Evolutionary conservation across 148 eudicot genomes (phyloP), one percentile per base, ranked within the genome.

Genomic region (Nepenthes gracilis): DNA sequence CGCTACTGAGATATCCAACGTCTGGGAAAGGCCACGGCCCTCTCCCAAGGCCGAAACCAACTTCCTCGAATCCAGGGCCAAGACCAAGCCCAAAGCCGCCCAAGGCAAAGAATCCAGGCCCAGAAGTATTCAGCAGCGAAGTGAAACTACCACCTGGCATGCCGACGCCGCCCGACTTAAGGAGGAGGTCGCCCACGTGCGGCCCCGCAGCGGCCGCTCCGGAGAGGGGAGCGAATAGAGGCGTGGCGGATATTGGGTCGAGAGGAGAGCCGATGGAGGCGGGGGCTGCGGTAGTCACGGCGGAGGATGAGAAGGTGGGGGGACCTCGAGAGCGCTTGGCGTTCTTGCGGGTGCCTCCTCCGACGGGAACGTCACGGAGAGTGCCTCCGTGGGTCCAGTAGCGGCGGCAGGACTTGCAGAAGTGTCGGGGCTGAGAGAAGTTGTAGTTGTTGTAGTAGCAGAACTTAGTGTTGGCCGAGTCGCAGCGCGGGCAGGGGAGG

Each of bases 381-480:
- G 81, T 49, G 13, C 78, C 81, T 8, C 81, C 81, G 40, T 60
- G 75, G 6, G 81, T 78, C 81, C 81, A 78, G 70, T 78, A 78
- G 9, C 81, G 77, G 54, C 81, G 81, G 51, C 81, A 78, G 38
- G 81, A 58, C 61, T 73, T 73, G 61, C 81, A 77, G 64, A 55
- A 73, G 71, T 77, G 69, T 15, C 77, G 77, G 1, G 81, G 81
- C 66, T 73, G 81, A 23, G 74, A 69, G 53, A 77, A 75, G 68
- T 69, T 72, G 74, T 77, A 77, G 80, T 77, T 77, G 71, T 77
- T 77, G 77, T 77, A 77, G 71, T 77, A 77, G 53, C 80, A 77
- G 60, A 77, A 77, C 59, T 70, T 75, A 11, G 82, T 78, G 69
- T 78, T 69, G 23, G 71, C 61, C 2, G 82, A 78, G 15, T 75